Base-by-base conservation (phyloP, 2,329 filamentous ascomycete genomes). In the Trichoderma arundinaceum region DNA sequence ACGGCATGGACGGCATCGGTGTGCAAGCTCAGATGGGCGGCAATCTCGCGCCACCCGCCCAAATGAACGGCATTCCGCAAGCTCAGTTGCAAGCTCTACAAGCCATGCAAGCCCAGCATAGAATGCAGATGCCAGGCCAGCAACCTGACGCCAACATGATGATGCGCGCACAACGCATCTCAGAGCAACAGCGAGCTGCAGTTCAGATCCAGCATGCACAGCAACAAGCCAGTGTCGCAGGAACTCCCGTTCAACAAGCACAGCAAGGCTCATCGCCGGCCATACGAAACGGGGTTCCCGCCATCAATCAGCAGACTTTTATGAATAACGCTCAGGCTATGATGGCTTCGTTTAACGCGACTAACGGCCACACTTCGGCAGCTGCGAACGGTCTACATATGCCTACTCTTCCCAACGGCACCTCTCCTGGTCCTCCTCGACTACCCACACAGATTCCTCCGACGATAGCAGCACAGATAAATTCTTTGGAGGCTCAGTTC, bases 61-160 rank as follows among this genome's bases (percentile, higher is more conserved):
- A 86, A 48, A 84, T 91, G 80, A 87, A 86, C 66, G 85, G 85
- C 52, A 82, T 91, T 28, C 87, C 88, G 43, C 89, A 91, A 74
- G 88, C 90, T 28, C 90, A 90, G 69, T 84, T 92, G 80, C 88
- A 90, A 71, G 82, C 83, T 15, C 70, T 79, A 70, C 80, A 84
- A 68, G 80, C 79, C 17, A 67, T 67, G 54, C 66, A 67, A 44
- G 66, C 62, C 19, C 84, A 90, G 68, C 83, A 86, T 61, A 84
- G 89, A 63, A 84, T 92, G 80, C 84, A 87, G 1, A 76, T 77
- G 69, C 74, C 76, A 2, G 77, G 76, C 41, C 73, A 75, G 46
- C 75, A 75, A 44, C 74, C 85, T 2, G 85, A 88, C 67, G 78
- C 85, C 32, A 82, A 82, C 63, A 76, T 88, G 53, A 82, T 88